Percentiles rank a stretch among this genome's conserved stretches.
These are phyloP conservation scores for Myrmaecium sp. DNA, from an alignment of 2,329 filamentous ascomycete genomes.

Conservation along the genomic window DNA sequence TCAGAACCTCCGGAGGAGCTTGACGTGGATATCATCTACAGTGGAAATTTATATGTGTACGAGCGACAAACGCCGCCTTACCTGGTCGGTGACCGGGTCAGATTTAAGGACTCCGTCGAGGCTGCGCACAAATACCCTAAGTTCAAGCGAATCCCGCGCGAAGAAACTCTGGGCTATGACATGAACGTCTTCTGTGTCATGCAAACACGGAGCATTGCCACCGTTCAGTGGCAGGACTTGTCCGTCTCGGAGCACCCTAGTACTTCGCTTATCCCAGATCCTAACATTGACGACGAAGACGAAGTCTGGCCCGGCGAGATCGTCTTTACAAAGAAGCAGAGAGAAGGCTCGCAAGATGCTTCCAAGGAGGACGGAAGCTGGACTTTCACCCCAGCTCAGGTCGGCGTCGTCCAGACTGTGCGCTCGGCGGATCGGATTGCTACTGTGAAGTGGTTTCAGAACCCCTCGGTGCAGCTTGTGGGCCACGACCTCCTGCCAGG, in stretches of 20 bases:
- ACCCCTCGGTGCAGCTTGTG: conserved; percentile 15
- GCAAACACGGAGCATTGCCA: conserved; percentile 30
- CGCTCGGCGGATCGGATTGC: conserved; percentile 39
- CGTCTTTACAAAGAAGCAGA: conserved; percentile 21
- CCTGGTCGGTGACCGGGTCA: conserved; percentile 30
- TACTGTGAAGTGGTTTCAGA: conserved; percentile 35
- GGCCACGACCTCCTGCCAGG: conserved; percentile 23
- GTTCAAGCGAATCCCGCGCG: conserved; percentile 27
- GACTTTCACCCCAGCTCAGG: conserved; percentile 26
- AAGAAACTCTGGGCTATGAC: conserved; percentile 37
- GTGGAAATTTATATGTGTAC: conserved; percentile 25
- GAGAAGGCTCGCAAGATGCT: conserved; percentile 3
- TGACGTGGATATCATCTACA: conserved; percentile 24
- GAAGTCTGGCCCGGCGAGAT: conserved; percentile 41
- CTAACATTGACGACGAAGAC: conserved; percentile 37
- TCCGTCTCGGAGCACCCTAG: conserved; percentile 30
- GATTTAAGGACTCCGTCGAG: conserved; percentile 35
- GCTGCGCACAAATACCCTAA: conserved; percentile 35
- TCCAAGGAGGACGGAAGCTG: conserved; percentile 9
- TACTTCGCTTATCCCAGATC: conserved; percentile 30
- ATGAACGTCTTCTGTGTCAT: conserved; percentile 39
- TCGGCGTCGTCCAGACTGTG: conserved; percentile 41
- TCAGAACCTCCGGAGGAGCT: conserved; percentile 16
- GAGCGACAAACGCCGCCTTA: conserved; percentile 20
- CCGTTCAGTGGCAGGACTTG: conserved; percentile 43